Evolutionary conservation across 208 protist genomes (phyloP), one percentile per base, ranked within the genome.

Genomic region (Angomonas ambiguus): DNA sequence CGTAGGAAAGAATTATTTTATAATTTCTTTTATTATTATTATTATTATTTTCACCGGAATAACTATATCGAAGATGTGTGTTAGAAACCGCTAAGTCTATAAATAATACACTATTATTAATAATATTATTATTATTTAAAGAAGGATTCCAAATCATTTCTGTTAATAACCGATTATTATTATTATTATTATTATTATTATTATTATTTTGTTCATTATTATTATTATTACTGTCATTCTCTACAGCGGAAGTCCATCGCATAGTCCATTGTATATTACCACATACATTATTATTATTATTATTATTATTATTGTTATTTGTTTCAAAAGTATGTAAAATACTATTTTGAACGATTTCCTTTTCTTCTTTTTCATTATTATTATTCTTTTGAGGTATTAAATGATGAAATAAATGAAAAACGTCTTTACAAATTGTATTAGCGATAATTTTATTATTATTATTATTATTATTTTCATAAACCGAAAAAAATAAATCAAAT

Each of bases 231-330:
- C n/a, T n/a, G n/a, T n/a, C n/a, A n/a, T n/a, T n/a, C n/a, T n/a
- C n/a, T n/a, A n/a, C n/a, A n/a, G n/a, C n/a, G n/a, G n/a, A n/a
- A n/a, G n/a, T n/a, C n/a, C n/a, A n/a, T n/a, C n/a, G n/a, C n/a
- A n/a, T n/a, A n/a, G n/a, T n/a, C n/a, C n/a, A n/a, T n/a, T n/a
- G n/a, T n/a, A n/a, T n/a, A n/a, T n/a, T n/a, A n/a, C n/a, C n/a
- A n/a, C n/a, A n/a, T n/a, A n/a, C n/a, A 45, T 45, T 45, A 45
- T 45, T 45, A 45, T 45, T 45, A 45, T 45, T 45, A n/a, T 45
- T 16, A 45, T 45, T 45, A 45, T 45, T n/a, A 45, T n/a, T 45
- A n/a, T n/a, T n/a, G n/a, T n/a, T n/a, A n/a, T n/a, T n/a, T n/a
- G n/a, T n/a, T n/a, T n/a, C n/a, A n/a, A n/a, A n/a, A n/a, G n/a